Evolutionary conservation across 176 grass and related monocot species (phyloP).

Genomic region (Eremochloa ophiuroides): DNA sequence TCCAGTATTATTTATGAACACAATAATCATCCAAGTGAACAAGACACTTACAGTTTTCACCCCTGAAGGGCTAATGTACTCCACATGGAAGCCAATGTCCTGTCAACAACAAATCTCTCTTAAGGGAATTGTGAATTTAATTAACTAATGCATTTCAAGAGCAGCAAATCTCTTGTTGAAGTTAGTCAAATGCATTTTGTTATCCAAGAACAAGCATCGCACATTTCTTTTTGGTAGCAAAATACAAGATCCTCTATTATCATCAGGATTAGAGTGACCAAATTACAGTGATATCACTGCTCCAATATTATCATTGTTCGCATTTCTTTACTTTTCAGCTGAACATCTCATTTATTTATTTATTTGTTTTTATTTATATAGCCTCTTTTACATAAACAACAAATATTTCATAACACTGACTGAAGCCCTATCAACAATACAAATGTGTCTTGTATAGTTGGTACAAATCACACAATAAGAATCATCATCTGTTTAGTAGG

Average conservation of each 20-base stretch:
- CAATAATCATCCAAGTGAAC: slow-evolving; percentile 4
- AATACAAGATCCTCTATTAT: not conserved
- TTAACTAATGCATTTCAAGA: slow-evolving; percentile 10
- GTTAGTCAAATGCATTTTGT: not conserved
- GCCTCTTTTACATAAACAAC: not conserved
- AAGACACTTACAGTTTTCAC: slow-evolving; percentile 75
- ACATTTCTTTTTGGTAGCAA: not conserved
- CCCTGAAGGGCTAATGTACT: slow-evolving; percentile 76
- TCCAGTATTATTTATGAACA: slow-evolving; percentile 8
- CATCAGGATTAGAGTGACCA: not conserved
- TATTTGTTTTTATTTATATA: not conserved
- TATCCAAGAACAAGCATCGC: too few species aligned
- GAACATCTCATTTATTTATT: not conserved
- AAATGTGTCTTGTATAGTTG: not conserved
- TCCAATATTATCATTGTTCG: not conserved
- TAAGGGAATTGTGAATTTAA: slow-evolving; percentile 4
- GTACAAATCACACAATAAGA: not conserved
- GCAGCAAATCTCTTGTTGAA: not conserved
- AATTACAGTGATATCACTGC: not conserved
- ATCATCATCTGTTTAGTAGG: not conserved
- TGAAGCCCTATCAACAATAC: not conserved
- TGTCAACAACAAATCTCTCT: slow-evolving; percentile 41
- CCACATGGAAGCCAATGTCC: slow-evolving; percentile 97
- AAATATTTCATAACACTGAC: not conserved
- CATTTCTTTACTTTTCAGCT: not conserved